A percentile compares a stretch with the other conserved stretches of the same genome.
These are phyloP conservation scores for Alternaria incomplexa DNA, from an alignment of 2,329 filamentous ascomycete species.

Conservation along the genomic window DNA sequence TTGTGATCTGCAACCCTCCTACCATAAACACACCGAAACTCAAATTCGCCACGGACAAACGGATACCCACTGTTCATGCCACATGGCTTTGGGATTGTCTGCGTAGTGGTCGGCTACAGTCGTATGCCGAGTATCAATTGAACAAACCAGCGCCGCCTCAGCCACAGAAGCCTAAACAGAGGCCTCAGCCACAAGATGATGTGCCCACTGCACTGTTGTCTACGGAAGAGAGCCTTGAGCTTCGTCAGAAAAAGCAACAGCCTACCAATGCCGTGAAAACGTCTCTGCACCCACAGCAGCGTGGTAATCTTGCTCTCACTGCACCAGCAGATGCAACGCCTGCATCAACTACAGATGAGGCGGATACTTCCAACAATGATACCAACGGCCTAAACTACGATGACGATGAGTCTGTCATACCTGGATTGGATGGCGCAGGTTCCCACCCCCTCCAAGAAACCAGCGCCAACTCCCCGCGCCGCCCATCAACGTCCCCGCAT, in stretches of 20 bases:
- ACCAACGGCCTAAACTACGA: slow-evolving; percentile 12
- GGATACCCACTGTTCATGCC: slow-evolving; percentile 78
- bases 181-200: slow-evolving; percentile 18
- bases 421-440: slow-evolving; percentile 28
- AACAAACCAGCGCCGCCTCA: slow-evolving; percentile 19
- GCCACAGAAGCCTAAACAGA: slow-evolving; percentile 18
- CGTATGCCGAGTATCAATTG: slow-evolving; percentile 53
- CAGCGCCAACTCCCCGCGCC: slow-evolving; percentile 39
- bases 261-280: slow-evolving; percentile 20
- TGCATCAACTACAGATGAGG: slow-evolving; percentile 23
- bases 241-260: slow-evolving; percentile 27
- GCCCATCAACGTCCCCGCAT: slow-evolving; percentile 36
- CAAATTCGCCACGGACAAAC: slow-evolving; percentile 74
- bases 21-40: slow-evolving; percentile 74
- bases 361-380: slow-evolving; percentile 14
- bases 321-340: slow-evolving; percentile 27
- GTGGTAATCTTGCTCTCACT: slow-evolving; percentile 34
- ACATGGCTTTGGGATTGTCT: slow-evolving; percentile 90
- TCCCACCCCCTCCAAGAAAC: slow-evolving; percentile 39
- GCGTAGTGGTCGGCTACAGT: slow-evolving; percentile 55
- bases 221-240: slow-evolving; percentile 29
- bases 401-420: slow-evolving; percentile 16
- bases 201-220: slow-evolving; percentile 28
- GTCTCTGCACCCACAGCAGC: slow-evolving; percentile 18
- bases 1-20: slow-evolving; percentile 73